A percentile compares a stretch with the other conserved stretches of the same genome.
These are phyloP conservation scores for Pisolithus sp. DNA, from an alignment of 768 basidiomycete species.

Conservation along the genomic window DNA sequence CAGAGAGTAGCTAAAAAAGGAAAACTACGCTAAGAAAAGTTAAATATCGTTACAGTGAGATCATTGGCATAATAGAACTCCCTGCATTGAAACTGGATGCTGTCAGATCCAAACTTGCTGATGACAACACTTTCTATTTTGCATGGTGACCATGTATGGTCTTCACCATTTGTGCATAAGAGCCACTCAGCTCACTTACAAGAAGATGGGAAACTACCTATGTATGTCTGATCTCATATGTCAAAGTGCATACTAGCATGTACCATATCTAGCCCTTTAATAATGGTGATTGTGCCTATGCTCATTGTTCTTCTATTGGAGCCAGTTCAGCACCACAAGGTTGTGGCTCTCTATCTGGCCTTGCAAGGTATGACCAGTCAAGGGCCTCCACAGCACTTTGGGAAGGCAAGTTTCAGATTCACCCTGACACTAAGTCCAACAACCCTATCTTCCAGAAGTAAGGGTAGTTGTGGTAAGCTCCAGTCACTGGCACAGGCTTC, in stretches of 20 bases:
- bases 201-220: constrained; percentile 36
- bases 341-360: constrained; percentile 59
- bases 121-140: constrained; percentile 84
- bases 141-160: constrained; percentile 83
- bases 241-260: constrained; percentile 13
- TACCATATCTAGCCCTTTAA: constrained; percentile 47
- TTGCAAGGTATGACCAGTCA: constrained; percentile 70
- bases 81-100: constrained; percentile 57
- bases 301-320: constrained; percentile 66
- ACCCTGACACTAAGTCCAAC: constrained; percentile 73
- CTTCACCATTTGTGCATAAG: constrained; percentile 80
- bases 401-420: constrained; percentile 82
- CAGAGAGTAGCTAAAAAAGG: too few species aligned
- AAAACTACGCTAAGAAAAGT: too few species aligned
- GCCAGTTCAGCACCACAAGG: constrained; percentile 59
- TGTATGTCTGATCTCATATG: constrained; percentile 37
- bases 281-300: constrained; percentile 72
- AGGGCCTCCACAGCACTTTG: constrained; percentile 75
- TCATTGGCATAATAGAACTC: too few species aligned
- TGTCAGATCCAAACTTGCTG: constrained; percentile 63
- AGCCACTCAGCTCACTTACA: constrained; percentile 60
- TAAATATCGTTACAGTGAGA: too few species aligned
- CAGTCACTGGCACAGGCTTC: constrained; percentile 3
- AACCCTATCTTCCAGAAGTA: constrained; percentile 42
- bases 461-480: constrained; percentile 15